Evolutionary conservation across 2,329 filamentous ascomycete species (phyloP).

Genomic region (Exophiala alcalophila): DNA sequence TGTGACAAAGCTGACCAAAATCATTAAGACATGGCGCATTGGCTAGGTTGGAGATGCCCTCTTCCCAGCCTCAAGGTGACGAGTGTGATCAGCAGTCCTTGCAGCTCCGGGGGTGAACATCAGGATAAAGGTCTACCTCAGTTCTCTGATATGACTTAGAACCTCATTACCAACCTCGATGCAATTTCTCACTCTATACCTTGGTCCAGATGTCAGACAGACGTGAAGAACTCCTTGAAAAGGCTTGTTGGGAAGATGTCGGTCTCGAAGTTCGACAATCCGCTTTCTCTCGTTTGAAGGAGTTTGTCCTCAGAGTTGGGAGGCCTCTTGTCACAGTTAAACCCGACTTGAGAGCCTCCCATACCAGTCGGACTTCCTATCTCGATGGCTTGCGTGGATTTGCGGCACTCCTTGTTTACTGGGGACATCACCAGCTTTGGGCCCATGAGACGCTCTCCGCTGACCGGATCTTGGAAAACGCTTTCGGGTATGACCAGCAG

Average conservation of each 20-base stretch:
- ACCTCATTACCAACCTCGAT: background rate
- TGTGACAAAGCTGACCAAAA: background rate
- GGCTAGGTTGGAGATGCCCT: background rate
- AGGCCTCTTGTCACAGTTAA: too few species aligned
- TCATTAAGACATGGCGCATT: background rate
- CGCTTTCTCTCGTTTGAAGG: too few species aligned
- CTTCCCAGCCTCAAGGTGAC: background rate
- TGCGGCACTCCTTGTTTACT: constrained; percentile 64
- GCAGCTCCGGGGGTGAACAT: background rate
- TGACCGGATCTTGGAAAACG: constrained; percentile 50
- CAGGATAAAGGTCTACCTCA: background rate
- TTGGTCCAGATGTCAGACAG: constrained; percentile 13
- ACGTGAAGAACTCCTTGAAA: constrained; percentile 27
- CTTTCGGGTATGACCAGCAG: constrained; percentile 51
- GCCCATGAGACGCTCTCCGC: constrained; percentile 46
- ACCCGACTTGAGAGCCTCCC: background rate
- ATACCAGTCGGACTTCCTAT: constrained; percentile 50
- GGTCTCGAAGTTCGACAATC: too few species aligned
- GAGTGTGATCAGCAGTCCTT: background rate
- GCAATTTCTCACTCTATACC: background rate
- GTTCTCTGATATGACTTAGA: background rate
- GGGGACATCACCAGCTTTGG: constrained; percentile 61
- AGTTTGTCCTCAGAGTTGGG: too few species aligned
- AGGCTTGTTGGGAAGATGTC: constrained; percentile 28
- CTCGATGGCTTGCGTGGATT: constrained; percentile 66